Conservation (phyloP, 495 filamentous ascomycete genomes). For the Penicillium arizonense region DNA sequence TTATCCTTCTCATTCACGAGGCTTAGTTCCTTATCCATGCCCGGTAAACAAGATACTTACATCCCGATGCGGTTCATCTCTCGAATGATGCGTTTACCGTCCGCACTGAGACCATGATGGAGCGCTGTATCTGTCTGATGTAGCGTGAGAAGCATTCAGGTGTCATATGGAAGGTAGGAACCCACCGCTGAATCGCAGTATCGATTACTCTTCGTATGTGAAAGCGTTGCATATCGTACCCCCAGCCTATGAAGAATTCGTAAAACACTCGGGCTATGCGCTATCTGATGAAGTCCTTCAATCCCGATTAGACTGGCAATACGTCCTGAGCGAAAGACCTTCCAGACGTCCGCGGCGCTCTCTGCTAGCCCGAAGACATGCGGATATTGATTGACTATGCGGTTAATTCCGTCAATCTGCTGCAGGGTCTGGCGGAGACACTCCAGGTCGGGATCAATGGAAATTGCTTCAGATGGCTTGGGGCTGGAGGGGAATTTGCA, state of each 20-base stretch:
- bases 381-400: constrained; percentile 21
- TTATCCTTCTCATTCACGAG: too few relatives aligned
- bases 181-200: constrained; percentile 16
- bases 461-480: too few relatives aligned
- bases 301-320: constrained; percentile 26
- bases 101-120: neutral
- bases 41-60: too few relatives aligned
- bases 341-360: constrained; percentile 1
- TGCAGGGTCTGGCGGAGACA: constrained; percentile 34
- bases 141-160: too few relatives aligned
- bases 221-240: constrained; percentile 34
- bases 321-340: constrained; percentile 12
- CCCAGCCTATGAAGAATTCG: constrained; percentile 35
- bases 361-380: neutral
- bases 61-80: constrained; percentile 84
- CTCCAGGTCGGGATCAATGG: too few relatives aligned
- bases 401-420: constrained; percentile 36
- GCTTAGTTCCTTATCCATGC: too few relatives aligned
- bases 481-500: too few relatives aligned
- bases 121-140: neutral
- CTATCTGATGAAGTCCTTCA: constrained; percentile 29
- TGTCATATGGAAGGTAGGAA: too few relatives aligned
- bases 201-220: constrained; percentile 36
- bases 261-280: constrained; percentile 27
- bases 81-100: neutral